phyloP scores from a whole-genome alignment of 345 rosid species.

The Conringia planisiliqua region DNA sequence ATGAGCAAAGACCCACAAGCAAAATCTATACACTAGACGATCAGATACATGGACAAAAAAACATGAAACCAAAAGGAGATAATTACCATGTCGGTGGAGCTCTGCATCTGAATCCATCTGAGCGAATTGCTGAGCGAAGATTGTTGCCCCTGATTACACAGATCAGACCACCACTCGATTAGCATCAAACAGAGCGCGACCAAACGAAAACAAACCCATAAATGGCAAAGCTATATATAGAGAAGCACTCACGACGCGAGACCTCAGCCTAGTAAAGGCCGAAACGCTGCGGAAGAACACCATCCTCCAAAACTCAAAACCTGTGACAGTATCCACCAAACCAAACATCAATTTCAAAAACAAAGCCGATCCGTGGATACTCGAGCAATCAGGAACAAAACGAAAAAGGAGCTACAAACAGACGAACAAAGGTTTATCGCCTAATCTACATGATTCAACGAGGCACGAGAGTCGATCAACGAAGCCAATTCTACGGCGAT shows the following conservation, averaged over 20 bases:
- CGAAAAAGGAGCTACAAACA: background rate
- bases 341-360: background rate
- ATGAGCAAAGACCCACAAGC: conserved; percentile 9
- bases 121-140: conserved; percentile 58
- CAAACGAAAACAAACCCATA: background rate
- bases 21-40: too few relatives aligned
- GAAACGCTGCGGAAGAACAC: conserved; percentile 62
- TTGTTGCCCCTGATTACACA: conserved; percentile 50
- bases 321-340: conserved; percentile 27
- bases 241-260: conserved; percentile 52
- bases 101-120: conserved; percentile 90
- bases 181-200: background rate
- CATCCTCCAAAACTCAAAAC: conserved; percentile 40
- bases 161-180: conserved; percentile 14
- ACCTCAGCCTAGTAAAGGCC: conserved; percentile 62
- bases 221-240: background rate
- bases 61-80: background rate
- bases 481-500: conserved; percentile 1
- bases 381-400: conserved; percentile 7
- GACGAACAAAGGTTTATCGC: background rate
- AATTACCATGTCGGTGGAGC: conserved; percentile 60
- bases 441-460: background rate
- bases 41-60: too few relatives aligned
- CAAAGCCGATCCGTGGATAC: background rate
- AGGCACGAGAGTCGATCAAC: conserved; percentile 9